A percentile compares a stretch with the other conserved stretches of the same genome.
These are phyloP conservation scores for Myrica gale DNA, from an alignment of 306 rosid genomes.

Conservation along the genomic window DNA sequence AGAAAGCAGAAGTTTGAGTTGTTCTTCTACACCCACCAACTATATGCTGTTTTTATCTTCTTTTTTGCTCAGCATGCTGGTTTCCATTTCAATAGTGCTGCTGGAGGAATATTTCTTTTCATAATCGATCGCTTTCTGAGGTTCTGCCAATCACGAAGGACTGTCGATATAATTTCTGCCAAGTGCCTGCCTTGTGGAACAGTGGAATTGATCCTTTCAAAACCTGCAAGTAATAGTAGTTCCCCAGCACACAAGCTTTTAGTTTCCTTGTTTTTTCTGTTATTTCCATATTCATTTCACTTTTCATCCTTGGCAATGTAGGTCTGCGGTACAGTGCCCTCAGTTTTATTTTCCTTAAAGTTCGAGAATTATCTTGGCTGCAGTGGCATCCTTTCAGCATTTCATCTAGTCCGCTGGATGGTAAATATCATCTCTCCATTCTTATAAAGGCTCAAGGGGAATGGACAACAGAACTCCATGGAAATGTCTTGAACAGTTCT, in stretches of 20 bases:
- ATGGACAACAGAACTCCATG: conserved; percentile 69
- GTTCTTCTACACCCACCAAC: conserved; percentile 93
- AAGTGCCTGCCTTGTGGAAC: conserved; percentile 84
- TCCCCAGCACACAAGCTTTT: conserved; percentile 6
- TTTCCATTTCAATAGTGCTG: conserved; percentile 61
- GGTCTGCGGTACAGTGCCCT: conserved; percentile 85
- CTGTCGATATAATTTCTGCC: conserved; percentile 67
- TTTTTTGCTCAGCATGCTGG: conserved; percentile 87
- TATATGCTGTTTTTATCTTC: conserved; percentile 66
- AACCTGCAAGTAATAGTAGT: conserved; percentile 64
- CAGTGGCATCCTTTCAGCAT: conserved; percentile 99
- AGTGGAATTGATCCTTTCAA: conserved; percentile 75
- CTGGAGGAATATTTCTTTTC: conserved; percentile 78
- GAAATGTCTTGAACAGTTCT: conserved; percentile 33
- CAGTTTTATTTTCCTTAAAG: conserved; percentile 87
- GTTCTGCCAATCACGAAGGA: conserved; percentile 77
- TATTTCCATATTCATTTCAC: conserved; percentile 23
- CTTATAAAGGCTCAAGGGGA: conserved; percentile 86
- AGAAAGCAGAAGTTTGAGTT: conserved; percentile 74
- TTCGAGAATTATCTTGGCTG: conserved; percentile 79
- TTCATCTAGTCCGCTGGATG: conserved; percentile 92
- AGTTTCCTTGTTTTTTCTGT: conserved; percentile 1
- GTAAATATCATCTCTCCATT: conserved; percentile 67
- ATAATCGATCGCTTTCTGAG: conserved; percentile 85
- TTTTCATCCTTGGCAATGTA: conserved; percentile 29